Evolutionary conservation across 2,329 filamentous ascomycete genomes (phyloP).

Genomic region (Beauveria medogensis): DNA sequence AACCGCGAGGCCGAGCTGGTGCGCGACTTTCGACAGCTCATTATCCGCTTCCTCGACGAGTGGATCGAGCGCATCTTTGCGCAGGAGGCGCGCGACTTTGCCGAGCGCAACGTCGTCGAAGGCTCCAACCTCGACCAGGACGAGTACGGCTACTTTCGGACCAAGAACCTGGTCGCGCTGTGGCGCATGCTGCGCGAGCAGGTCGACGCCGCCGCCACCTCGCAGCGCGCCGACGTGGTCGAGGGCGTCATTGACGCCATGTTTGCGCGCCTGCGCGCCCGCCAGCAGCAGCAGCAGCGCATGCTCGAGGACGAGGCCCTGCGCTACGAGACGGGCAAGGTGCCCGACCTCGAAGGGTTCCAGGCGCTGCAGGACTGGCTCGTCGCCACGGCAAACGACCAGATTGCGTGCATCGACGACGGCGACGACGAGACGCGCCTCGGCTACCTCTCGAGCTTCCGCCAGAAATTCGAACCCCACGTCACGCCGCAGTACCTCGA

Average conservation of each 20-base stretch:
- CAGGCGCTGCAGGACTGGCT: slow-evolving; percentile 92
- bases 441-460: slow-evolving; percentile 81
- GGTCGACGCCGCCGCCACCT: slow-evolving; percentile 74
- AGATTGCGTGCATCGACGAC: slow-evolving; percentile 97
- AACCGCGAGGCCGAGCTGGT: slow-evolving; percentile 85
- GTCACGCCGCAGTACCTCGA: slow-evolving; percentile 76
- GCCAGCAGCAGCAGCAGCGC: slow-evolving; percentile 79
- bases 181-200: slow-evolving; percentile 98
- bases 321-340: slow-evolving; percentile 56
- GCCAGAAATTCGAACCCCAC: slow-evolving; percentile 70
- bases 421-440: slow-evolving; percentile 66
- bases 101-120: slow-evolving; percentile 58
- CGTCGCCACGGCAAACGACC: slow-evolving; percentile 92
- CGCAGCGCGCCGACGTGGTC: slow-evolving; percentile 78
- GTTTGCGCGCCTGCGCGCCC: slow-evolving; percentile 74
- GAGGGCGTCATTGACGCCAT: slow-evolving; percentile 96
- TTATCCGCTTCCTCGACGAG: slow-evolving; percentile 90
- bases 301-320: slow-evolving; percentile 80
- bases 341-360: slow-evolving; percentile 54
- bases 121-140: slow-evolving; percentile 72
- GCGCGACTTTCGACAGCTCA: slow-evolving; percentile 87
- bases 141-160: slow-evolving; percentile 84
- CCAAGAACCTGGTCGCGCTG: slow-evolving; percentile 84
- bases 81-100: slow-evolving; percentile 74
- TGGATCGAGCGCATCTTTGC: slow-evolving; percentile 93